A percentile compares a stretch with the other conserved stretches of the same genome.
Evolutionary conservation across 2,329 filamentous ascomycete species (phyloP).

Genomic region (Taxawa tesnikishii): DNA sequence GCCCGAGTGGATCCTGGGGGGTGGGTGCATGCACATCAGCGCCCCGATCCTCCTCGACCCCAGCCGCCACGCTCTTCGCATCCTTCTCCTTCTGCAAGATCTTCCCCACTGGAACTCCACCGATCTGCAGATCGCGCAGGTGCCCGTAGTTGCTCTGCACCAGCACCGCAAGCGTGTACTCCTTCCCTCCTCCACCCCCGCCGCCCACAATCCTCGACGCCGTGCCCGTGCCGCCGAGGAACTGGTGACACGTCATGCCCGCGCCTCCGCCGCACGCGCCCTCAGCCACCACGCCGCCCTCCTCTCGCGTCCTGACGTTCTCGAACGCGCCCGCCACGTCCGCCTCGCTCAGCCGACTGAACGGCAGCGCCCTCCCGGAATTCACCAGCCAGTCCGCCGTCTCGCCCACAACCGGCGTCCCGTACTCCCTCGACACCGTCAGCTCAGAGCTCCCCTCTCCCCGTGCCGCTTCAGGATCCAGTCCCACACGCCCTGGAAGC

Average conservation of each 20-base stretch:
- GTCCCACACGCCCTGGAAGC: constrained; percentile 48
- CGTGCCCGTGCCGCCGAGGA: constrained; percentile 56
- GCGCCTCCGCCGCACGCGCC: constrained; percentile 56
- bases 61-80: background rate
- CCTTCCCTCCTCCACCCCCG: constrained; percentile 16
- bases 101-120: constrained; percentile 49
- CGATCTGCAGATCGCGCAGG: constrained; percentile 43
- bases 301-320: constrained; percentile 49
- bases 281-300: constrained; percentile 50
- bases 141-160: constrained; percentile 56
- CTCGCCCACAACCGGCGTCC: constrained; percentile 14
- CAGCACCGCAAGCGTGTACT: constrained; percentile 49
- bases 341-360: constrained; percentile 22
- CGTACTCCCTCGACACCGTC: constrained; percentile 9
- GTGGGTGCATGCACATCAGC: too few species aligned
- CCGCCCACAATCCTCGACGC: constrained; percentile 45
- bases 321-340: constrained; percentile 53
- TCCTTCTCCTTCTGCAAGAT: constrained; percentile 27
- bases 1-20: too few species aligned
- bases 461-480: constrained; percentile 34
- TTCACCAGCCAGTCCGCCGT: constrained; percentile 14
- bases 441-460: constrained; percentile 16
- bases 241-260: constrained; percentile 54
- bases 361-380: constrained; percentile 6
- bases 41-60: background rate